Base-by-base conservation (phyloP, 2,329 filamentous ascomycete species). In the Atkinsonella texensis region DNA sequence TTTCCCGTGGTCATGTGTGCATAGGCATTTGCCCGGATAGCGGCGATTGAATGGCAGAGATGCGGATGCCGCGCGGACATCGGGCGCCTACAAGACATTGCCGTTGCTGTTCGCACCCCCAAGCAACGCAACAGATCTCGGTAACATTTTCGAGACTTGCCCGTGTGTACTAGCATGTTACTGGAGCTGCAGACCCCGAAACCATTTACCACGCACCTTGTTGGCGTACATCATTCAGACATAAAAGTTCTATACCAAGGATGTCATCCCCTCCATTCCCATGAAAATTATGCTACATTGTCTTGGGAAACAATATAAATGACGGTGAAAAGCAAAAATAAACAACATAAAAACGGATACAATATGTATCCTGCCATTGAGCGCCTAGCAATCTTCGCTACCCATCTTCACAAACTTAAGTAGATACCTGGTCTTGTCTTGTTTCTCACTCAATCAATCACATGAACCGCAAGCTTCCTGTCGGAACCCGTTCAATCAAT, bases 381-480 rank as follows among this genome's bases (percentile, higher is more conserved):
- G 48, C 48, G 41, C 48, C 47, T 17, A 18, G 1, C 51, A 39
- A 38, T 46, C 35, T 45, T 49, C 32, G 48, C 41, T 45, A 18
- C 41, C 48, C 41, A 11, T 20, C 35, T 33, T 46, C 35, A 8
- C 23, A 33, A 32, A 46, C 41, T 13, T 49, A 51, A 44, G 15
- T 20, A 48, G 33, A 48, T 23, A 38, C 17, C 38, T 44, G 15
- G 5, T n/a, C 28, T 28, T 8, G 5, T 28, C 28, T 41, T 15
- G 17, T 17, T 23, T 31, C 20, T 11, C 35, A 13, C 33, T 23
- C 11, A 9, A 11, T 17, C 28, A 49, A 23, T 69, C 62, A 76
- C 59, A 69, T 65, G 61, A 75, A 77, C 48, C 74, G 68, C 53
- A 76, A 58, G 55, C 67, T 72, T 43, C 66, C 68, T 12, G 66